phyloP scores from a whole-genome alignment of 2,329 filamentous ascomycete genomes.

The Trichoderma arundinaceum region DNA sequence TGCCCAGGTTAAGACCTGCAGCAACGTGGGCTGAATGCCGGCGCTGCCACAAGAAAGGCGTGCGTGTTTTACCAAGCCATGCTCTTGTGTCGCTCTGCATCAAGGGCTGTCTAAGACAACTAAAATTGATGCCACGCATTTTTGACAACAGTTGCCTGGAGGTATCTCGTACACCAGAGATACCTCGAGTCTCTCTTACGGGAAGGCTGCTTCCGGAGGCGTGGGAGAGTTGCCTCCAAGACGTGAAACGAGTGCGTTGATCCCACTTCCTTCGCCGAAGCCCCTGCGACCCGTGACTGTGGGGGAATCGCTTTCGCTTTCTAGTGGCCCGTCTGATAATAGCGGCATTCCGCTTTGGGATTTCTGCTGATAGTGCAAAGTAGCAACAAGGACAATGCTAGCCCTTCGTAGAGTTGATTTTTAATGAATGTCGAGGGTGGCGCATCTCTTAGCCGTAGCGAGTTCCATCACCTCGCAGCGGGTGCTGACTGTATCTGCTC shows the following conservation, averaged over 20 bases:
- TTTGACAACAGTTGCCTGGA: too few relatives aligned
- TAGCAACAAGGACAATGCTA: too few relatives aligned
- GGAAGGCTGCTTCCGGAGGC: neutral
- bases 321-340: neutral
- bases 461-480: neutral
- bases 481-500: neutral
- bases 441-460: too few relatives aligned
- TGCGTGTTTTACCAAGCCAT: constrained; percentile 12
- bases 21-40: constrained; percentile 18
- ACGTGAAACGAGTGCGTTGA: constrained; percentile 23
- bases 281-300: constrained; percentile 19
- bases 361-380: too few relatives aligned
- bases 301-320: neutral
- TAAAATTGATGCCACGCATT: neutral
- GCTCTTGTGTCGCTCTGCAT: constrained; percentile 11
- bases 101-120: constrained; percentile 18
- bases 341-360: neutral
- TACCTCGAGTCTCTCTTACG: too few relatives aligned
- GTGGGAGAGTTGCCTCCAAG: neutral
- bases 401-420: too few relatives aligned
- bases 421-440: too few relatives aligned
- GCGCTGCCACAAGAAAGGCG: neutral
- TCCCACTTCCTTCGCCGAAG: constrained; percentile 29
- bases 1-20: constrained; percentile 13
- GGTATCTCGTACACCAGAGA: too few relatives aligned